These are phyloP conservation scores for Kodamaea sagamina DNA, from an alignment of 805 yeast genomes.

Conservation along the genomic window DNA sequence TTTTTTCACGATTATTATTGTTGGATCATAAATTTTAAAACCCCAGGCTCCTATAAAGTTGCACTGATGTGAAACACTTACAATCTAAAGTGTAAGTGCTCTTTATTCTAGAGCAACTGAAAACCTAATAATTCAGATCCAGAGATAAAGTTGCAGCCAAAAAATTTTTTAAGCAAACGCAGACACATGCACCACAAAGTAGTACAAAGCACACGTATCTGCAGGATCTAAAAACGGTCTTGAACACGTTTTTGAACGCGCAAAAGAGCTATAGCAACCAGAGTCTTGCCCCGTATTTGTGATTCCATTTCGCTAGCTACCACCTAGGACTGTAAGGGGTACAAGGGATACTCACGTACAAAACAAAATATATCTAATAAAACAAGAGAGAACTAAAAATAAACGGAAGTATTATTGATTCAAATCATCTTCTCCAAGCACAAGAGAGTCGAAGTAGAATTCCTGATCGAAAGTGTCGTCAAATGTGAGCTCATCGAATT, in stretches of 20 bases:
- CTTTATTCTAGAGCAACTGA: too few species aligned
- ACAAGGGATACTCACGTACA: background rate
- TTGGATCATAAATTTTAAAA: too few species aligned
- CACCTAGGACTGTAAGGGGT: background rate
- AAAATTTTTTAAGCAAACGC: too few species aligned
- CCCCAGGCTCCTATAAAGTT: too few species aligned
- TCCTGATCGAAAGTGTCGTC: background rate
- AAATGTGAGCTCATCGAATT: background rate
- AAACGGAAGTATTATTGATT: background rate
- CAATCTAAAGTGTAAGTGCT: too few species aligned
- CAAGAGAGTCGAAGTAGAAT: background rate
- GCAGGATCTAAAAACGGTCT: background rate
- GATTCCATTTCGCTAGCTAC: background rate
- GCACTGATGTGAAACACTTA: too few species aligned
- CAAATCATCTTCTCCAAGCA: slow-evolving; percentile 7
- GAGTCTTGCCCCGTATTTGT: background rate
- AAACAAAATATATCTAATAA: background rate
- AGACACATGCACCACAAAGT: background rate
- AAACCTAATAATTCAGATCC: too few species aligned
- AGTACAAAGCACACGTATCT: background rate
- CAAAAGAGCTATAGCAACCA: background rate
- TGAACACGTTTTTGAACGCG: too few species aligned
- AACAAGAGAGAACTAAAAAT: slow-evolving; percentile 3
- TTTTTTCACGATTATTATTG: too few species aligned
- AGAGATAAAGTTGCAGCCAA: slow-evolving; percentile 3